phyloP scores from a whole-genome alignment of 2,329 filamentous ascomycete genomes.

The Trichoderma asperellum region DNA sequence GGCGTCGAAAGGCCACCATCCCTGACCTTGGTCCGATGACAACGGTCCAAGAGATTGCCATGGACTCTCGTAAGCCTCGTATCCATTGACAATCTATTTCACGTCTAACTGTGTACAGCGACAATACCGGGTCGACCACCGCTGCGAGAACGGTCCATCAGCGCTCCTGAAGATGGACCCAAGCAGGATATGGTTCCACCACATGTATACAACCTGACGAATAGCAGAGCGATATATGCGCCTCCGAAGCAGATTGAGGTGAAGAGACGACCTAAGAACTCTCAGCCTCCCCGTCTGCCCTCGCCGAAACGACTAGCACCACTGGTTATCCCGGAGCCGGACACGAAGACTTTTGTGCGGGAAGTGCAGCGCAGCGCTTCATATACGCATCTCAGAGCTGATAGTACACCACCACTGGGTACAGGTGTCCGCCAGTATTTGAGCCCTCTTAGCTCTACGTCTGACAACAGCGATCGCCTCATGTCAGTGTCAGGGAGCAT shows the following conservation, averaged over 20 bases:
- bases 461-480: constrained; percentile 46
- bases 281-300: constrained; percentile 33
- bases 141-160: constrained; percentile 66
- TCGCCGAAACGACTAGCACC: constrained; percentile 61
- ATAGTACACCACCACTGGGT: constrained; percentile 49
- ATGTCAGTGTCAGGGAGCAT: constrained; percentile 52
- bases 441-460: constrained; percentile 42
- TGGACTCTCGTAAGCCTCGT: constrained; percentile 68
- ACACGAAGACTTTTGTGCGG: neutral
- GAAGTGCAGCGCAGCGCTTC: constrained; percentile 5
- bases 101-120: constrained; percentile 46
- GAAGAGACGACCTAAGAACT: neutral
- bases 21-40: constrained; percentile 70
- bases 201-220: neutral
- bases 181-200: neutral
- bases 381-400: constrained; percentile 50
- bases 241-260: constrained; percentile 34
- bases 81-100: neutral
- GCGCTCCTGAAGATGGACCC: constrained; percentile 50
- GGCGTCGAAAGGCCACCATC: constrained; percentile 66
- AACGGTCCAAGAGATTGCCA: constrained; percentile 67
- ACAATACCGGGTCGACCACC: constrained; percentile 69
- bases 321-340: constrained; percentile 55
- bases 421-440: constrained; percentile 50
- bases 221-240: constrained; percentile 32